These are phyloP conservation scores for Phytophthora citrophthora DNA, from an alignment of 352 stramenopile species.

Conservation along the genomic window DNA sequence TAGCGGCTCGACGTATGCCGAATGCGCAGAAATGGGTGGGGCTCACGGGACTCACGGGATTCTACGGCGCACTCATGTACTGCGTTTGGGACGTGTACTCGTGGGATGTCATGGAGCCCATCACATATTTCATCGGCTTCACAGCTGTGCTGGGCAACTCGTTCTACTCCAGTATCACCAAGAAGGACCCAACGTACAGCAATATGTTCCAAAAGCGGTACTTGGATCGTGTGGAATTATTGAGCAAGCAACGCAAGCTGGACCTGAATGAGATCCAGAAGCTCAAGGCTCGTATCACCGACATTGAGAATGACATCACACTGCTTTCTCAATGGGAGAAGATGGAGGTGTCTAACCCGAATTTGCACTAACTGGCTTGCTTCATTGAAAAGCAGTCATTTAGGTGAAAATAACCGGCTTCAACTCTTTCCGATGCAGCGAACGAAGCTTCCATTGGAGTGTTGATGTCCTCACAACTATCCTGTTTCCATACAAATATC, in stretches of 20 bases:
- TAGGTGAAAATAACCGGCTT: neutral
- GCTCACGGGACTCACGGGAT: conserved; percentile 62
- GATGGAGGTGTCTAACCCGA: conserved; percentile 22
- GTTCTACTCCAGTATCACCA: conserved; percentile 83
- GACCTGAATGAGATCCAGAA: conserved; percentile 46
- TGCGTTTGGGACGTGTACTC: conserved; percentile 88
- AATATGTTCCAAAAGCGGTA: conserved; percentile 88
- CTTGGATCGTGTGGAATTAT: conserved; percentile 40
- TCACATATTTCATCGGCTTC: conserved; percentile 92
- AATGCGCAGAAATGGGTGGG: conserved; percentile 80
- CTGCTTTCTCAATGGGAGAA: conserved; percentile 64
- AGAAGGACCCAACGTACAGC: conserved; percentile 83
- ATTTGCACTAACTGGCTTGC: conserved; percentile 13
- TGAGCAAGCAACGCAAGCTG: conserved; percentile 67
- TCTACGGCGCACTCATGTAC: conserved; percentile 83
- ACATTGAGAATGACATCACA: conserved; percentile 70
- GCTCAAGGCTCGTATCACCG: conserved; percentile 51
- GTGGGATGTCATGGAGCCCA: conserved; percentile 91
- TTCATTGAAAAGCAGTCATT: conserved; percentile 3
- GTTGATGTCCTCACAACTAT: conserved; percentile 1
- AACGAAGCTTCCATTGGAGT: conserved; percentile 22
- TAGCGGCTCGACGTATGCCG: conserved; percentile 54
- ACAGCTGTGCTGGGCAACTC: conserved; percentile 82
- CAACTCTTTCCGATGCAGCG: conserved; percentile 12
- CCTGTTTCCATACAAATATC: conserved; percentile 23